Conservation (phyloP, 805 yeast genomes). For the Metschnikowia baotianmanensis region DNA sequence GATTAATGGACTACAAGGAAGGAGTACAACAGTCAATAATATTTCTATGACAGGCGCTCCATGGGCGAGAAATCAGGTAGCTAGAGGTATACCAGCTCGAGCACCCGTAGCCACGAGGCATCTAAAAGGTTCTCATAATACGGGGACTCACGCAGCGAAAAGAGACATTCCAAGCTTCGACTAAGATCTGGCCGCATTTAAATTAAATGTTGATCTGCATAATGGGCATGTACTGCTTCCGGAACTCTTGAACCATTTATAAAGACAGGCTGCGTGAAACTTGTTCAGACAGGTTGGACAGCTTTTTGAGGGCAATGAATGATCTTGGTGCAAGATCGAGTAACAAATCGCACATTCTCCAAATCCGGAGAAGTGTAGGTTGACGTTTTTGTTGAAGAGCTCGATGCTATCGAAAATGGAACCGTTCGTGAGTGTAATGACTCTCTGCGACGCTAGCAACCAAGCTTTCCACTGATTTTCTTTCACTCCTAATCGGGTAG, state of each 20-base stretch:
- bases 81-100: background rate
- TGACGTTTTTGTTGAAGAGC: conserved; percentile 69
- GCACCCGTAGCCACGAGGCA: conserved; percentile 3
- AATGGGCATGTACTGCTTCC: conserved; percentile 92
- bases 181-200: conserved; percentile 19
- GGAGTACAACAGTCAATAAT: conserved; percentile 27
- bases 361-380: conserved; percentile 85
- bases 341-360: conserved; percentile 98
- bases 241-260: conserved; percentile 96
- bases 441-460: conserved; percentile 86
- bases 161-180: background rate
- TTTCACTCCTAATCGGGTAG: conserved; percentile 79
- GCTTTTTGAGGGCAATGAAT: conserved; percentile 81
- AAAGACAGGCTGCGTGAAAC: conserved; percentile 93
- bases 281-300: conserved; percentile 91
- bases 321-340: conserved; percentile 85
- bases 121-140: background rate
- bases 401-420: conserved; percentile 66
- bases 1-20: conserved; percentile 24
- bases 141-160: background rate
- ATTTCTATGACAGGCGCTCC: conserved; percentile 42
- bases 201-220: conserved; percentile 70
- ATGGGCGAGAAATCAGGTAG: conserved; percentile 28
- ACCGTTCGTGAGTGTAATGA: conserved; percentile 72
- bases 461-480: conserved; percentile 94